phyloP scores from a whole-genome alignment of 163 green algal genomes.

The Coccomyxa subellipsoidea region DNA sequence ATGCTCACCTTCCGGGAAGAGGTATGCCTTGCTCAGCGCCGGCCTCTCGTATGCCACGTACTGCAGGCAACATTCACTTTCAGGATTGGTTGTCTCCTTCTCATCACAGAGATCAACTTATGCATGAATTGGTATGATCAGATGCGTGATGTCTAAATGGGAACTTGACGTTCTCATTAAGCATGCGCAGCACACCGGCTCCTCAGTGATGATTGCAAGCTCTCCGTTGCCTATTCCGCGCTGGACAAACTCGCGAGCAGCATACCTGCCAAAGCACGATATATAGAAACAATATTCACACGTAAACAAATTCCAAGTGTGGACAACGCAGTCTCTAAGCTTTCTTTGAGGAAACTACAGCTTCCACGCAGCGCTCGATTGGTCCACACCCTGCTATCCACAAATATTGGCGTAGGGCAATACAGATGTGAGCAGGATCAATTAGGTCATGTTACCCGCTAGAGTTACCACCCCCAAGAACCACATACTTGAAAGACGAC shows the following conservation, averaged over 20 bases:
- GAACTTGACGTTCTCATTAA: no score
- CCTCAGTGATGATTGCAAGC: constrained; percentile 68
- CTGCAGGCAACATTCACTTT: no score
- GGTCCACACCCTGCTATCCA: no score
- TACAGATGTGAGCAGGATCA: no score
- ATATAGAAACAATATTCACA: not conserved
- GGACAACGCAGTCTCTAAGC: no score
- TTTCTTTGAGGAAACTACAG: not conserved
- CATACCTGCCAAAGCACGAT: not conserved
- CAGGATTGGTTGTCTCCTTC: no score
- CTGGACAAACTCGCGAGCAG: constrained; percentile 63
- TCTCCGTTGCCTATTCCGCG: constrained; percentile 39
- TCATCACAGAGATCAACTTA: no score
- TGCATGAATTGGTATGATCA: no score
- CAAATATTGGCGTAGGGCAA: no score
- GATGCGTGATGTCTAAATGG: no score
- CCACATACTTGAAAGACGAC: constrained; percentile 50
- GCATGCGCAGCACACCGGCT: no score
- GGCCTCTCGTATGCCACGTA: constrained; percentile 84
- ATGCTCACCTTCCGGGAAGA: constrained; percentile 61
- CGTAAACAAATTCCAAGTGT: not conserved
- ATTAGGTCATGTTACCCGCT: constrained; percentile 48
- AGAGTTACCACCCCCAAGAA: constrained; percentile 81
- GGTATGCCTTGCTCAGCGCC: constrained; percentile 84
- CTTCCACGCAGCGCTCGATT: not conserved